These are phyloP conservation scores for Trichoderma endophyticum DNA, from an alignment of 2,329 filamentous ascomycete species.

Conservation along the genomic window DNA sequence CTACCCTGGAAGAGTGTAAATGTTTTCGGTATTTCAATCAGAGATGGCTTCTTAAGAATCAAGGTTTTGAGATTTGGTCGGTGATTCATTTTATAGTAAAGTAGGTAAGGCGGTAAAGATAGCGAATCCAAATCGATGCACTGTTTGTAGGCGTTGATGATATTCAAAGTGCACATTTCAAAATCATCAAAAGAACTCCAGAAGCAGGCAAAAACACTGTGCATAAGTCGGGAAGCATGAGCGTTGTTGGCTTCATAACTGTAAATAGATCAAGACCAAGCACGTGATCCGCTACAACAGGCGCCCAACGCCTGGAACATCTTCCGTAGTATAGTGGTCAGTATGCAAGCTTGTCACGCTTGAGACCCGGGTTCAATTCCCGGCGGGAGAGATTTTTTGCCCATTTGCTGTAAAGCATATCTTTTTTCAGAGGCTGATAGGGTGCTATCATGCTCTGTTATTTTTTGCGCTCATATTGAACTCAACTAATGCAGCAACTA, in stretches of 20 bases:
- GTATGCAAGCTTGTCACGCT: slow-evolving; percentile 26
- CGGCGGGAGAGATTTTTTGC: slow-evolving; percentile 23
- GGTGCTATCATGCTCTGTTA: neutral
- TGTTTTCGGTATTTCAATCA: neutral
- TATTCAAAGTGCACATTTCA: neutral
- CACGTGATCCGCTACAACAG: slow-evolving; percentile 19
- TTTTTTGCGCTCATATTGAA: neutral
- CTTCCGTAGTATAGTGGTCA: slow-evolving; percentile 26
- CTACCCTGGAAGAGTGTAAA: neutral
- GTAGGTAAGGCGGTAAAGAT: rapidly evolving
- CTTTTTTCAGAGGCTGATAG: neutral
- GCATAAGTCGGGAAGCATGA: too few species aligned
- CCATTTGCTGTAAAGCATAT: neutral
- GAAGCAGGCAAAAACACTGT: too few species aligned
- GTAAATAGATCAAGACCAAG: neutral
- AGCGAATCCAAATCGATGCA: neutral
- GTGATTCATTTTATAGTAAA: neutral
- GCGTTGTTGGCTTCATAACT: neutral
- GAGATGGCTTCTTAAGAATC: rapidly evolving
- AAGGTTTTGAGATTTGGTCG: too few species aligned
- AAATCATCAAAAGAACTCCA: neutral
- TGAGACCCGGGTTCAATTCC: slow-evolving; percentile 27
- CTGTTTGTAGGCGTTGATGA: neutral
- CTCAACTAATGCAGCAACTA: neutral
- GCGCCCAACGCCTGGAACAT: slow-evolving; percentile 19